Conservation (phyloP, 2,329 filamentous ascomycete genomes). For the Penicillium glabrum region DNA sequence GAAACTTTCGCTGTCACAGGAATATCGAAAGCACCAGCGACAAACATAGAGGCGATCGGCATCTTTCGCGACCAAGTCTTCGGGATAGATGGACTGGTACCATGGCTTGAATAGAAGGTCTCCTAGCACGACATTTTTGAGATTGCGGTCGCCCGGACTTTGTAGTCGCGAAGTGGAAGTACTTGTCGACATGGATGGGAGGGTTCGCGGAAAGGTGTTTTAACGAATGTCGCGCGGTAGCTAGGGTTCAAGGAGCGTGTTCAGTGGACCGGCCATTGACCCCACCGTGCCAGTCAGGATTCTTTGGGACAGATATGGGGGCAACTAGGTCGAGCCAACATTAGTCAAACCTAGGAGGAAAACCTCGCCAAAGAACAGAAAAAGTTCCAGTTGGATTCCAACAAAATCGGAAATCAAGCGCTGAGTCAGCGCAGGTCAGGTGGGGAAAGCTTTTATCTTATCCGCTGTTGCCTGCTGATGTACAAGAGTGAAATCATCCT, state of each 20-base stretch:
- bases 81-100: conserved; percentile 86
- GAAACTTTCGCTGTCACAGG: conserved; percentile 45
- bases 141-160: conserved; percentile 64
- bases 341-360: background rate
- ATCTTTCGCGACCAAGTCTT: conserved; percentile 60
- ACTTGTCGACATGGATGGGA: conserved; percentile 30
- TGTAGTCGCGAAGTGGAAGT: conserved; percentile 27
- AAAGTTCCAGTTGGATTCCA: background rate
- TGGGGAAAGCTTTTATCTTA: conserved; percentile 15
- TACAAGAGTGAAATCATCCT: conserved; percentile 9
- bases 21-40: conserved; percentile 92
- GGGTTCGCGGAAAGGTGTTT: background rate
- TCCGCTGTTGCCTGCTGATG: conserved; percentile 23
- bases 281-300: conserved; percentile 3
- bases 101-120: conserved; percentile 82
- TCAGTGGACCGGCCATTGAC: conserved; percentile 18
- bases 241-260: conserved; percentile 13
- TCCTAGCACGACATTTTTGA: conserved; percentile 83
- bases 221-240: background rate
- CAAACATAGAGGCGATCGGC: conserved; percentile 77
- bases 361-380: background rate
- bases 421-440: conserved; percentile 2
- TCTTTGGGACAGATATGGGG: background rate
- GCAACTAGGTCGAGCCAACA: background rate
- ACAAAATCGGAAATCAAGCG: background rate